Evolutionary conservation across 1,284 basidiomycete genomes (phyloP), one percentile per base, ranked within the genome.

Genomic region (Gomphus bonarii): DNA sequence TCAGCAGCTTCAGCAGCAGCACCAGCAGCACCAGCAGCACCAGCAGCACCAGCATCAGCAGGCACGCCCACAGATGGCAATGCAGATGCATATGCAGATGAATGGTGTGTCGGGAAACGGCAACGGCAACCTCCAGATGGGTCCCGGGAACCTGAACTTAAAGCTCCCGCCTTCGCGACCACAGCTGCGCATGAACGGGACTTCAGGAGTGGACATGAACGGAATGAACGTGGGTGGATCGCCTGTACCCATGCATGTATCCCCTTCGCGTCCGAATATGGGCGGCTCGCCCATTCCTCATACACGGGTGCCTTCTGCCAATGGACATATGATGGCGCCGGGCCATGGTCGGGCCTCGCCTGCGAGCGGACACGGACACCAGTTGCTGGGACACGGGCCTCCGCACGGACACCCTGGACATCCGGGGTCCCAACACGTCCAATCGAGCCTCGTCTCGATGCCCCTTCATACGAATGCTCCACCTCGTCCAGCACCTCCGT

Each of bases 71-170:
- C 33, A 31, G 50, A 40, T 40, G 40, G 36, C 18, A n/a, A 40
- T 42, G 40, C 51, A 53, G 30, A 30, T 31, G 51, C 51, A 53
- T n/a, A n/a, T n/a, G n/a, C n/a, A n/a, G 38, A 16, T 43, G 40
- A 53, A 53, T 18, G 36, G 51, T 12, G 38, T 43, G 30, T 28
- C 40, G 12, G 36, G 36, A 14, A 36, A 31, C 28, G 51, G 36
- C 33, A 43, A 43, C 30, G 31, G 42, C 36, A 53, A 53, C 40
- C 51, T 53, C 8, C 51, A 53, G 16, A 43, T 53, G 36, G 51
- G 51, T 8, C 51, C 51, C 10, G 51, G 36, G 8, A 40, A 53
- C 30, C 40, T 53, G 51, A 53, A 53, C n/a, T 28, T 53, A 18
- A 53, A 53, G 30, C 38, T 42, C 1, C 51, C 51, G 9, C 20